A percentile compares a stretch with the other conserved stretches of the same genome.
Conservation (phyloP, 2,329 filamentous ascomycete species). For the Xylaria multiplex region DNA sequence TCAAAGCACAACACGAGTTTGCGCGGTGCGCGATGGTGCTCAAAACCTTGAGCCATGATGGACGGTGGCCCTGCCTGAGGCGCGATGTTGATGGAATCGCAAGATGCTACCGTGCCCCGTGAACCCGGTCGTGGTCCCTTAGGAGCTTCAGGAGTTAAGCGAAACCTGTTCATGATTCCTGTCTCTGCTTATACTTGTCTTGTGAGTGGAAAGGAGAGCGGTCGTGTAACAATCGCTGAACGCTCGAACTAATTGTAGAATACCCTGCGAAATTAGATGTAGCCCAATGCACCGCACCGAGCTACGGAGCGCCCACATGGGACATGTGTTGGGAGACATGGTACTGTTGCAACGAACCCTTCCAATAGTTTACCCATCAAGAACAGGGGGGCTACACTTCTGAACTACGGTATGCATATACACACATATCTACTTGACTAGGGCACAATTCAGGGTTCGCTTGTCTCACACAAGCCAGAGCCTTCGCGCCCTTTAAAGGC, state of each 20-base stretch:
- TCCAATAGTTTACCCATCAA: neutral
- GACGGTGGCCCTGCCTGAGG: conserved; percentile 23
- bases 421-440: neutral
- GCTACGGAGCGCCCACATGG: conserved; percentile 4
- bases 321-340: neutral
- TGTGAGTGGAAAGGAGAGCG: conserved; percentile 8
- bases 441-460: neutral
- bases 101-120: conserved; percentile 30
- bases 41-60: conserved; percentile 39
- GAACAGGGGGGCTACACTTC: conserved; percentile 4
- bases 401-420: neutral
- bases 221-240: conserved; percentile 7
- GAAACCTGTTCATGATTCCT: conserved; percentile 40
- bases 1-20: conserved; percentile 72
- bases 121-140: conserved; percentile 26
- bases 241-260: conserved; percentile 7
- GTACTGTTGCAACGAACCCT: neutral
- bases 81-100: conserved; percentile 23
- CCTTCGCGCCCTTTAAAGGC: neutral
- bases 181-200: neutral
- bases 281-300: neutral
- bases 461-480: conserved; percentile 3
- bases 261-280: neutral
- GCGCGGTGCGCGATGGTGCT: conserved; percentile 39
- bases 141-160: conserved; percentile 36